Base-by-base conservation (phyloP, 805 yeast species). In the Saccharomycopsis fermentans region DNA sequence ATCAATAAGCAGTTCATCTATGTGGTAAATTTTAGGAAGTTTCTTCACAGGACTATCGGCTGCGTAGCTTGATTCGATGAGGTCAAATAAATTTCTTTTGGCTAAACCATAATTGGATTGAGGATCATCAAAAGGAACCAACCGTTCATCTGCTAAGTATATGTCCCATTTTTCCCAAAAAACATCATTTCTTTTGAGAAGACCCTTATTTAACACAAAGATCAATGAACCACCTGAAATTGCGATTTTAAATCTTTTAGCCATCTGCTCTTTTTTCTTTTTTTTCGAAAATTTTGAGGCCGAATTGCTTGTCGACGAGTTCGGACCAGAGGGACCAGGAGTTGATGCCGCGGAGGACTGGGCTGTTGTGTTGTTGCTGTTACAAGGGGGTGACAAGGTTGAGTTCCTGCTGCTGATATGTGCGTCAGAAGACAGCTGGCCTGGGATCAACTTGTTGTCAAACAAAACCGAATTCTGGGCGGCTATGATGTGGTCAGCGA, bases 171-270 rank as follows among this genome's bases (percentile, higher is more conserved):
- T 77, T 43, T 74, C 71, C 92, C 95, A 87, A 65, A 83, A 85
- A 26, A 94, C 83, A 64, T 84, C 90, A 53, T 79, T 80, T 66
- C 96, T 78, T 43, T 81, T 78, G 59, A 92, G 71, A 61, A 94
- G 76, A 12, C 98, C 99, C 71, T 92, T 91, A 58, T 87, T 81
- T 55, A 94, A 76, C 48, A 92, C 96, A 61, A 85, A 84, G 59
- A 94, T 83, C 62, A 94, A 78, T 2, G 97, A 90, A 37, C 99
- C 99, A 59, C 98, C 99, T 55, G 91, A 82, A 17, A 94, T 76
- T 51, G 97, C 98, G 63, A 94, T 86, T 70, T 87, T 87, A 74
- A 94, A 94, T 56, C 97, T 75, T 58, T 80, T 78, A 61, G 84
- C 87, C 58, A 76, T 80, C 60, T 79, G 80, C 64, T 81, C 81